These are phyloP conservation scores for Pichia exigua DNA, from an alignment of 805 yeast species.

Conservation along the genomic window DNA sequence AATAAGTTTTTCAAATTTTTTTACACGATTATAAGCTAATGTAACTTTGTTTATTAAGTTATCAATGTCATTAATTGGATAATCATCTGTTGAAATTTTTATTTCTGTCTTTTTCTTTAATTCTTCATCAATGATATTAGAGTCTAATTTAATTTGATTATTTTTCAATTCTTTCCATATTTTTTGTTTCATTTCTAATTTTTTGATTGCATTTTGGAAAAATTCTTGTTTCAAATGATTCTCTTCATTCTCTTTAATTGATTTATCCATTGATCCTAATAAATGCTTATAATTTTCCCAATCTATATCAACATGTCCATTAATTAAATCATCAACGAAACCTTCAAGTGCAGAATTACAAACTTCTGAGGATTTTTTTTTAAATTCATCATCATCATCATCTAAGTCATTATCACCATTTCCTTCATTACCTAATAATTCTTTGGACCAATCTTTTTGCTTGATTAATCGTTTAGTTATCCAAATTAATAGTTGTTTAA, in stretches of 20 bases:
- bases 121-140: not conserved
- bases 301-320: conserved; percentile 54
- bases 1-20: conserved; percentile 30
- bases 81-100: not conserved
- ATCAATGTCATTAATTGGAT: not conserved
- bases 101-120: not conserved
- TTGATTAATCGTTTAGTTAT: conserved; percentile 44
- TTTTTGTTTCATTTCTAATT: conserved; percentile 38
- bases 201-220: conserved; percentile 36
- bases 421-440: conserved; percentile 13
- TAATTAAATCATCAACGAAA: conserved; percentile 46
- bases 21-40: not conserved
- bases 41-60: conserved; percentile 9
- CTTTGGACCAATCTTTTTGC: not conserved
- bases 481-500: conserved; percentile 67
- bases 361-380: not conserved
- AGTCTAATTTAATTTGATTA: not conserved
- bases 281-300: conserved; percentile 34
- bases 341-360: conserved; percentile 48
- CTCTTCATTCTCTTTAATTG: conserved; percentile 49
- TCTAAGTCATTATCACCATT: conserved; percentile 2
- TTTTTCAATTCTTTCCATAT: conserved; percentile 32
- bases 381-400: conserved; percentile 12
- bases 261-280: not conserved
- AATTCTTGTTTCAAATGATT: conserved; percentile 41